These are phyloP conservation scores for Phyllosticta paracitricarpa DNA, from an alignment of 2,329 filamentous ascomycete species.

Conservation along the genomic window DNA sequence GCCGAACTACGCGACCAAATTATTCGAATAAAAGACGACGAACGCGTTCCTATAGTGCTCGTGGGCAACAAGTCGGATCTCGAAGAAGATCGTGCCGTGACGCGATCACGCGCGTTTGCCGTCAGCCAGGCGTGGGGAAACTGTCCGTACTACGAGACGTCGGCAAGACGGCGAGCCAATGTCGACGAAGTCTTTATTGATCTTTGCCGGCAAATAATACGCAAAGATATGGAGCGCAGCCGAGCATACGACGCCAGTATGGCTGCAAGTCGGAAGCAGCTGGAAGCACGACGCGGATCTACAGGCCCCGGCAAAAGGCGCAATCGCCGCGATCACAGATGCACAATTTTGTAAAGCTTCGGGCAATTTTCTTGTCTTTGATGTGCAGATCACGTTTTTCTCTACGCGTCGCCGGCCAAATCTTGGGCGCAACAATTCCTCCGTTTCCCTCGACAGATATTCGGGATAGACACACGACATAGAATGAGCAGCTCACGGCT, in stretches of 20 bases:
- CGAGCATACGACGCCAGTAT: conserved; percentile 5
- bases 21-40: conserved; percentile 81
- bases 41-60: conserved; percentile 76
- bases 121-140: conserved; percentile 80
- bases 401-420: neutral
- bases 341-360: conserved; percentile 6
- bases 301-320: conserved; percentile 2
- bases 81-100: conserved; percentile 72
- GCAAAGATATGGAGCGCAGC: conserved; percentile 50
- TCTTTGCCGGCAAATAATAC: conserved; percentile 72
- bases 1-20: conserved; percentile 78
- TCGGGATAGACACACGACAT: conserved; percentile 10
- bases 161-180: conserved; percentile 71
- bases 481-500: conserved; percentile 11
- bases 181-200: conserved; percentile 86
- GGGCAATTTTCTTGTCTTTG: neutral
- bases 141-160: conserved; percentile 85
- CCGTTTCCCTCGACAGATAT: conserved; percentile 1
- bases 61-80: conserved; percentile 89
- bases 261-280: conserved; percentile 1
- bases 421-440: conserved; percentile 2
- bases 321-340: conserved; percentile 6
- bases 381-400: neutral
- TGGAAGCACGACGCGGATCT: conserved; percentile 2
- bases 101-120: conserved; percentile 68